phyloP scores from a whole-genome alignment of 78 protist species.

The Cavenderia fasciculata region DNA sequence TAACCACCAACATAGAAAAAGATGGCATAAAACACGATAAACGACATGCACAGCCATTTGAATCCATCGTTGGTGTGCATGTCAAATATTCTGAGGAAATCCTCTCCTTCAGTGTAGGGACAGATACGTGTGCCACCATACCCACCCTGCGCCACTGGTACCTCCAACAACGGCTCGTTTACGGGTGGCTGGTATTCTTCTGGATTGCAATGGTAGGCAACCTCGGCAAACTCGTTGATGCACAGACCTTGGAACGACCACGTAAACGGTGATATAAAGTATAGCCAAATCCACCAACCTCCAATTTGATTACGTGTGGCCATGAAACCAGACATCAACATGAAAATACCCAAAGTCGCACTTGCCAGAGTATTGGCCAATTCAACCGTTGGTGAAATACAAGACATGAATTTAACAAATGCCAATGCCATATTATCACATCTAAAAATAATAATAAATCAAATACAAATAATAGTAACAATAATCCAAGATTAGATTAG shows the following conservation, averaged over 20 bases:
- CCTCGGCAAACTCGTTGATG: conserved; percentile 59
- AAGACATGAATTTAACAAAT: conserved; percentile 40
- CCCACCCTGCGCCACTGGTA: conserved; percentile 42
- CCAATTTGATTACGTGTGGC: conserved; percentile 53
- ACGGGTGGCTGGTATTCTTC: conserved; percentile 44
- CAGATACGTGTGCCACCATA: conserved; percentile 30
- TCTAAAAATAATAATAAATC: not conserved
- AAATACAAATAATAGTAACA: not conserved
- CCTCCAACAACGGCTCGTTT: not conserved
- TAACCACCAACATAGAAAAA: conserved; percentile 13
- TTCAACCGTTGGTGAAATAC: conserved; percentile 42
- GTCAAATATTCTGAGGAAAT: conserved; percentile 29
- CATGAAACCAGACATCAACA: conserved; percentile 75
- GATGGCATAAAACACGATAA: not conserved
- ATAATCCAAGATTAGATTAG: too few relatives aligned
- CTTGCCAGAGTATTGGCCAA: conserved; percentile 42
- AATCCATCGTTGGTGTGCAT: conserved; percentile 27
- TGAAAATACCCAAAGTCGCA: conserved; percentile 17
- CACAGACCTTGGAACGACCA: conserved; percentile 73
- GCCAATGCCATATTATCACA: conserved; percentile 46
- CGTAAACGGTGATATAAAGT: conserved; percentile 71
- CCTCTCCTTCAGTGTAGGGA: conserved; percentile 51
- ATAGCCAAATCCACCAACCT: conserved; percentile 80
- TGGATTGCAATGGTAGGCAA: not conserved
- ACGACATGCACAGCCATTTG: conserved; percentile 29